Percentiles rank a stretch among this genome's conserved stretches.
Evolutionary conservation across 495 filamentous ascomycete species (phyloP).

Genomic region (Hypoxylon crocopeplum): DNA sequence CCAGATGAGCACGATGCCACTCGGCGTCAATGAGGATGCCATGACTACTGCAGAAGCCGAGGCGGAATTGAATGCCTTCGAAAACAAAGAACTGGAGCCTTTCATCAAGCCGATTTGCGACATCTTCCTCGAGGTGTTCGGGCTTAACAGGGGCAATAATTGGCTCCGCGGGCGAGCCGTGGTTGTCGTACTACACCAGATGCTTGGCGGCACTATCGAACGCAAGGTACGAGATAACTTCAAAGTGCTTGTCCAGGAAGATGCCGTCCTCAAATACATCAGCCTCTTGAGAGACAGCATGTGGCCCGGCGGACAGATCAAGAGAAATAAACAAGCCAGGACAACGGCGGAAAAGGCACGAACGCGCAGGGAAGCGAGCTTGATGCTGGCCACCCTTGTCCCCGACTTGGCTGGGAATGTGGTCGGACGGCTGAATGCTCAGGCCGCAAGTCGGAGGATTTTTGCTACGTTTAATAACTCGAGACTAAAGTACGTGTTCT

Average conservation of each 20-base stretch:
- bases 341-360: slow-evolving; percentile 71
- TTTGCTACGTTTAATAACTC: slow-evolving; percentile 85
- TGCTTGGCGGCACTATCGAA: slow-evolving; percentile 93
- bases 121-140: slow-evolving; percentile 94
- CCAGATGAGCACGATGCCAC: slow-evolving; percentile 67
- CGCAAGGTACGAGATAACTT: slow-evolving; percentile 87
- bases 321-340: slow-evolving; percentile 59
- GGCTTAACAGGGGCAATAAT: slow-evolving; percentile 91
- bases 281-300: slow-evolving; percentile 70
- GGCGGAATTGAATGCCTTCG: slow-evolving; percentile 92
- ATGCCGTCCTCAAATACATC: slow-evolving; percentile 78
- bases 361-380: slow-evolving; percentile 74
- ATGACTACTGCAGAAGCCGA: slow-evolving; percentile 86
- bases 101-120: slow-evolving; percentile 99
- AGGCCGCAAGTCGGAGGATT: slow-evolving; percentile 78
- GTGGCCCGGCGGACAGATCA: slow-evolving; percentile 76
- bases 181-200: slow-evolving; percentile 84
- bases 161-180: slow-evolving; percentile 94
- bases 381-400: slow-evolving; percentile 80
- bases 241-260: slow-evolving; percentile 72
- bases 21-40: slow-evolving; percentile 55
- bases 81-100: slow-evolving; percentile 85
- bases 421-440: slow-evolving; percentile 82
- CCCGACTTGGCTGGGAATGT: slow-evolving; percentile 86
- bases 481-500: slow-evolving; percentile 65